Conservation (phyloP, 2,329 filamentous ascomycete genomes). For the Fusarium scirpi region DNA sequence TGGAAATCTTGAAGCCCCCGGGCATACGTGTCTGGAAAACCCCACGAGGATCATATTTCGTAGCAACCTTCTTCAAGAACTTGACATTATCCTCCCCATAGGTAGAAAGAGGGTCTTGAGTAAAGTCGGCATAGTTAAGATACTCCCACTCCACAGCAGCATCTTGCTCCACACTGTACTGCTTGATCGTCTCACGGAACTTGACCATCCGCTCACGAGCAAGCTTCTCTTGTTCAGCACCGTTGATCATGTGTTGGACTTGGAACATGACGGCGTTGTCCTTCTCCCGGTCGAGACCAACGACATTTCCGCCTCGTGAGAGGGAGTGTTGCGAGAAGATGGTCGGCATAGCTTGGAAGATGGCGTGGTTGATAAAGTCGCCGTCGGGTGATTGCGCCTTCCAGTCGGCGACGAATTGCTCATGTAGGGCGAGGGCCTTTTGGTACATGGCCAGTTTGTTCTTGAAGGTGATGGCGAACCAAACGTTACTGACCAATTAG, state of each 20-base stretch:
- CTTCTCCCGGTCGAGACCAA: slow-evolving; percentile 13
- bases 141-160: slow-evolving; percentile 19
- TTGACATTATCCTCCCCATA: slow-evolving; percentile 9
- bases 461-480: slow-evolving; percentile 23
- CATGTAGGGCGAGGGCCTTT: slow-evolving; percentile 9
- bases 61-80: not conserved
- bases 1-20: slow-evolving; percentile 18
- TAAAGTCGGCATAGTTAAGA: slow-evolving; percentile 24
- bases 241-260: slow-evolving; percentile 15
- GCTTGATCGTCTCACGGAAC: slow-evolving; percentile 8
- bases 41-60: slow-evolving; percentile 1
- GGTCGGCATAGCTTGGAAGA: slow-evolving; percentile 21
- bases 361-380: slow-evolving; percentile 18
- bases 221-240: slow-evolving; percentile 14
- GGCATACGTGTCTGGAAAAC: slow-evolving; percentile 9
- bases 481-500: slow-evolving; percentile 4
- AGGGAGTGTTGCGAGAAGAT: slow-evolving; percentile 19
- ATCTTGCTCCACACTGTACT: slow-evolving; percentile 4
- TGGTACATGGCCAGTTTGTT: slow-evolving; percentile 12
- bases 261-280: slow-evolving; percentile 21
- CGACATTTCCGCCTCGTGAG: slow-evolving; percentile 11
- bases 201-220: slow-evolving; percentile 19
- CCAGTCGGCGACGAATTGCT: slow-evolving; percentile 18
- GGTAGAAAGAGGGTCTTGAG: slow-evolving; percentile 8
- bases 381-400: slow-evolving; percentile 7